Evolutionary conservation across 345 rosid genomes (phyloP).

Genomic region (Anastatica hierochuntica): DNA sequence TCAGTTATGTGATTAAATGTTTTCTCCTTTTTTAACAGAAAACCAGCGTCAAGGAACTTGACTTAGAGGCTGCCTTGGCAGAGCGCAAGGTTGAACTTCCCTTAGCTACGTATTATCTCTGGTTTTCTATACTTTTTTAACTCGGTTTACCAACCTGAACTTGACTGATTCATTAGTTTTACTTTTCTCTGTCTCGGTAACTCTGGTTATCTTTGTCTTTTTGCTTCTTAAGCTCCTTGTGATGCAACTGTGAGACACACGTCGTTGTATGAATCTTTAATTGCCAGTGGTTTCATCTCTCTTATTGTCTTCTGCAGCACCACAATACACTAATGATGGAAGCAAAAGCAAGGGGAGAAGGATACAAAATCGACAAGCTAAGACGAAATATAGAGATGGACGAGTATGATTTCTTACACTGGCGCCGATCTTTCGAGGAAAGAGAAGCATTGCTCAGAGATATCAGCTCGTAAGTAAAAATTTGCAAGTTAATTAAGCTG

Average conservation of each 20-base stretch:
- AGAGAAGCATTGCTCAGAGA: conserved; percentile 94
- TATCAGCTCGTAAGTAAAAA: conserved; percentile 63
- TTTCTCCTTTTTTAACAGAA: conserved; percentile 41
- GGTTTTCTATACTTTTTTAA: no score
- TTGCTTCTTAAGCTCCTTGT: background rate
- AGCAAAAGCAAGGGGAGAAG: conserved; percentile 68
- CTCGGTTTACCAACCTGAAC: no score
- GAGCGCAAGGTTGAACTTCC: conserved; percentile 97
- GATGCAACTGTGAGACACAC: background rate
- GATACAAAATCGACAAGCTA: conserved; percentile 57
- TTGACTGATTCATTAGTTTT: no score
- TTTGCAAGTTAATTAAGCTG: no score
- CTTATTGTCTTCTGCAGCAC: conserved; percentile 30
- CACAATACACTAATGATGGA: conserved; percentile 61
- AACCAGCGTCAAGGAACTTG: conserved; percentile 85
- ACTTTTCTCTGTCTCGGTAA: no score
- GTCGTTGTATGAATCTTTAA: background rate
- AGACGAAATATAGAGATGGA: conserved; percentile 87
- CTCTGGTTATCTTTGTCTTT: background rate
- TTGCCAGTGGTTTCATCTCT: conserved; percentile 1
- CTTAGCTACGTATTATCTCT: no score
- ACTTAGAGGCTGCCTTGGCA: conserved; percentile 79
- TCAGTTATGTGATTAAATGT: conserved; percentile 12
- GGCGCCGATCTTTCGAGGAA: conserved; percentile 88
- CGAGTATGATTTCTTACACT: conserved; percentile 74